Conservation (phyloP, 352 stramenopile species). For the Elongisporangium anandrum region DNA sequence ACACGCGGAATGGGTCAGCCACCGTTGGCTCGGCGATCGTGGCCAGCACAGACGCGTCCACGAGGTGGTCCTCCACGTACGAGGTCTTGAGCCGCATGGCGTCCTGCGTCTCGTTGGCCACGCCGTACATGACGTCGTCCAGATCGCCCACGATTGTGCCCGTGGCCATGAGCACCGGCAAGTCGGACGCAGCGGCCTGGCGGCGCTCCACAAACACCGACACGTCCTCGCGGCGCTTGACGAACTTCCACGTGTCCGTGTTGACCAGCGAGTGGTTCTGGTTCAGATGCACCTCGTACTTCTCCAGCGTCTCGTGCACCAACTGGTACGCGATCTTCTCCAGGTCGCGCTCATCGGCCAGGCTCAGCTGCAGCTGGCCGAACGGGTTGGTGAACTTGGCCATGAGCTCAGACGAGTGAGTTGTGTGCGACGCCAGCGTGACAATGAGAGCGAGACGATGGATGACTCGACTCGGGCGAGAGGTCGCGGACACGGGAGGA, state of each 20-base stretch:
- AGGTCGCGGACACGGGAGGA: not conserved
- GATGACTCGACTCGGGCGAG: not conserved
- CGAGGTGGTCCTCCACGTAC: conserved; percentile 47
- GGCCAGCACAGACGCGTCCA: conserved; percentile 40
- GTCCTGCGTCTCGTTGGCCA: conserved; percentile 35
- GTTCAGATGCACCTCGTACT: conserved; percentile 1
- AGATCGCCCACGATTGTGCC: conserved; percentile 35
- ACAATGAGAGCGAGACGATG: not conserved
- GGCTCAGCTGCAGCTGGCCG: conserved; percentile 17
- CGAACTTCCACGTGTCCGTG: not conserved
- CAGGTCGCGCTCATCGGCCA: conserved; percentile 20
- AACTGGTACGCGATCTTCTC: conserved; percentile 22
- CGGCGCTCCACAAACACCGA: not conserved
- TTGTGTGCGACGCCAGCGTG: not conserved
- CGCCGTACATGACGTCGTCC: conserved; percentile 48
- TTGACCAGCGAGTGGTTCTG: not conserved
- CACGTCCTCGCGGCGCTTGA: not conserved
- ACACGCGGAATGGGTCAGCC: conserved; percentile 37
- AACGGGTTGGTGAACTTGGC: conserved; percentile 22
- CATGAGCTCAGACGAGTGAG: not conserved
- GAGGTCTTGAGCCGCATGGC: conserved; percentile 49
- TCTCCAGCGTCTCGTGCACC: conserved; percentile 23
- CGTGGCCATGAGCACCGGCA: conserved; percentile 29
- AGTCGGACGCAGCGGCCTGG: conserved; percentile 1
- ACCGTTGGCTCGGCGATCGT: conserved; percentile 28